Percentiles rank a stretch among this genome's conserved stretches.
Evolutionary conservation across 108 stramenopile genomes (phyloP).

Genomic region (Discostella stelligeroides): DNA sequence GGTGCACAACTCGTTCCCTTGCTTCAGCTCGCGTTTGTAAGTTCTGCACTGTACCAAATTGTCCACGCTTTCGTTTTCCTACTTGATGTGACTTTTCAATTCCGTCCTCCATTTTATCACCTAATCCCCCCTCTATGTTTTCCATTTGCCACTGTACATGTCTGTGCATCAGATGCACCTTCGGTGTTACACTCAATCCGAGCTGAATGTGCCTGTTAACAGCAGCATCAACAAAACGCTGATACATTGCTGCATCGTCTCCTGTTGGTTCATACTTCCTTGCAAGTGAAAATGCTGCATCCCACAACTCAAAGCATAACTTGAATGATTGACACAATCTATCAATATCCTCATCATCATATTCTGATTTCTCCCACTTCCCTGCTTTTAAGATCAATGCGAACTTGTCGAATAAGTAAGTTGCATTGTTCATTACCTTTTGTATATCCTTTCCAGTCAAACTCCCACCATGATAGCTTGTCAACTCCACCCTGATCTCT

Average conservation of each 20-base stretch:
- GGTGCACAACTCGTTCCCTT: too few relatives aligned
- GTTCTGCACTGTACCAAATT: neutral
- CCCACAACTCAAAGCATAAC: too few relatives aligned
- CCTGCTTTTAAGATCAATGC: neutral
- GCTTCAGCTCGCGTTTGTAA: neutral
- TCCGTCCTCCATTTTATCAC: constrained; percentile 13
- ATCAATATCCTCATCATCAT: too few relatives aligned
- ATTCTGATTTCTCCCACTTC: neutral
- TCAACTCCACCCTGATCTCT: neutral
- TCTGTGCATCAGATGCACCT: neutral
- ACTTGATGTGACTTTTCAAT: neutral
- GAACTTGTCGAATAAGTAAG: neutral
- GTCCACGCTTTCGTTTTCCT: neutral
- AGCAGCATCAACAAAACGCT: neutral
- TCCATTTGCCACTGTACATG: neutral
- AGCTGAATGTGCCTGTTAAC: neutral
- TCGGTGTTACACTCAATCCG: neutral
- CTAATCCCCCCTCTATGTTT: neutral
- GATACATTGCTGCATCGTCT: neutral
- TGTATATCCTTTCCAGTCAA: constrained; percentile 18
- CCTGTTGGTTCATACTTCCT: neutral
- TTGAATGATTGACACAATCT: too few relatives aligned
- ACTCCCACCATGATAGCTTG: constrained; percentile 20
- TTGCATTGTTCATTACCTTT: constrained; percentile 7
- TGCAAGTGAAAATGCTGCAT: neutral